phyloP scores from a whole-genome alignment of 371 early-diverging fungal genomes.

The Mortierella sp. region DNA sequence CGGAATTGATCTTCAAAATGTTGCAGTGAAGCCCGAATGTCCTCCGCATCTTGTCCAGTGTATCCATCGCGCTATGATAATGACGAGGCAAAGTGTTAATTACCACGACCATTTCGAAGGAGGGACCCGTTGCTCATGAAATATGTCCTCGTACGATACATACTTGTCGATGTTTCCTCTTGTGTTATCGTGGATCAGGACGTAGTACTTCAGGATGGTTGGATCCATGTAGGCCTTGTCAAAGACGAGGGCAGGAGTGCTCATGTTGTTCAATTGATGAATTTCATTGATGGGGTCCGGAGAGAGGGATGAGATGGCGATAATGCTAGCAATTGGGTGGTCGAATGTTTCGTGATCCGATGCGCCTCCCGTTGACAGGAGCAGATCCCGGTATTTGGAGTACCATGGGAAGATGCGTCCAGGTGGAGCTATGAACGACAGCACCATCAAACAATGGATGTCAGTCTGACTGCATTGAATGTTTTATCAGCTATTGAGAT shows the following conservation, averaged over 20 bases:
- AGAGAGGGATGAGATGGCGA: constrained; percentile 83
- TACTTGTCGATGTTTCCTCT: constrained; percentile 69
- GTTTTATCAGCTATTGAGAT: neutral
- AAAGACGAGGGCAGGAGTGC: constrained; percentile 68
- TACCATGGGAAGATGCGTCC: constrained; percentile 90
- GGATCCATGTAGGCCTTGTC: constrained; percentile 79
- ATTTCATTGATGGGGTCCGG: constrained; percentile 83
- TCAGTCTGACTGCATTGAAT: constrained; percentile 2
- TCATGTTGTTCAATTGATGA: constrained; percentile 68
- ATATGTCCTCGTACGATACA: neutral
- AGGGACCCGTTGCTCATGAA: neutral
- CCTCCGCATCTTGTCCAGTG: constrained; percentile 75
- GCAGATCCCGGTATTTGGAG: constrained; percentile 76
- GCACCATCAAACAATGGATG: neutral
- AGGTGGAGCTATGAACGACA: constrained; percentile 16
- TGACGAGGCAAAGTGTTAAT: neutral
- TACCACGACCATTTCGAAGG: neutral
- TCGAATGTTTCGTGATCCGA: constrained; percentile 95
- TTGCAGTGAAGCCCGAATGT: constrained; percentile 78
- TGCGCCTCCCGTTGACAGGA: constrained; percentile 75
- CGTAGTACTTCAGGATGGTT: constrained; percentile 76
- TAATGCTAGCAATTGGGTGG: constrained; percentile 91
- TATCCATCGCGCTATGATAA: constrained; percentile 65
- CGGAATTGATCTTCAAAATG: constrained; percentile 71
- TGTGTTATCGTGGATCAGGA: constrained; percentile 82